Evolutionary conservation across 2,329 filamentous ascomycete genomes (phyloP).

Genomic region (Nannizziopsis barbatae): DNA sequence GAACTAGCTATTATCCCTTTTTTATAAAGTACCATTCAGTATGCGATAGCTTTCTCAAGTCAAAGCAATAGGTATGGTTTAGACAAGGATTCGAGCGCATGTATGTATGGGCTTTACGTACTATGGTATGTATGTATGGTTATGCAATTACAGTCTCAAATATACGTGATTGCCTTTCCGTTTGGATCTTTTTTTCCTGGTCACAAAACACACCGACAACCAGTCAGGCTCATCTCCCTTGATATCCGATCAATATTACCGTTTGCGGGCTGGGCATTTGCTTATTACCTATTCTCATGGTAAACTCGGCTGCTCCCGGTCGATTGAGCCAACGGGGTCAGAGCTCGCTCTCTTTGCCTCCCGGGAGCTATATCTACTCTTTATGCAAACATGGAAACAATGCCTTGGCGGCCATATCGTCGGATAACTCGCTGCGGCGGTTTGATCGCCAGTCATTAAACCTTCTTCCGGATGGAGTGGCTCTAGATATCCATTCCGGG

Average conservation of each 20-base stretch:
- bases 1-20: too few species aligned
- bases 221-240: too few species aligned
- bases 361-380: conserved; percentile 36
- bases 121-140: too few species aligned
- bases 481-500: conserved; percentile 16
- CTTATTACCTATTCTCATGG: conserved; percentile 1
- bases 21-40: too few species aligned
- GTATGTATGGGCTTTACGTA: too few species aligned
- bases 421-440: conserved; percentile 36
- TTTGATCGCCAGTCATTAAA: conserved; percentile 30
- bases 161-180: too few species aligned
- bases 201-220: too few species aligned
- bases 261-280: not conserved
- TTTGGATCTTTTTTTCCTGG: too few species aligned
- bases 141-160: too few species aligned
- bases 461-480: conserved; percentile 18
- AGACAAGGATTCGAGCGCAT: too few species aligned
- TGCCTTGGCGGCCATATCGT: conserved; percentile 34
- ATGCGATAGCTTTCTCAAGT: too few species aligned
- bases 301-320: conserved; percentile 7
- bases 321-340: conserved; percentile 11
- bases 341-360: conserved; percentile 31
- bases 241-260: not conserved
- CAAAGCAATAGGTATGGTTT: too few species aligned
- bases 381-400: conserved; percentile 24